Evolutionary conservation across 331 rosid species (phyloP), one percentile per base, ranked within the genome.

Genomic region (Malus hybrid): DNA sequence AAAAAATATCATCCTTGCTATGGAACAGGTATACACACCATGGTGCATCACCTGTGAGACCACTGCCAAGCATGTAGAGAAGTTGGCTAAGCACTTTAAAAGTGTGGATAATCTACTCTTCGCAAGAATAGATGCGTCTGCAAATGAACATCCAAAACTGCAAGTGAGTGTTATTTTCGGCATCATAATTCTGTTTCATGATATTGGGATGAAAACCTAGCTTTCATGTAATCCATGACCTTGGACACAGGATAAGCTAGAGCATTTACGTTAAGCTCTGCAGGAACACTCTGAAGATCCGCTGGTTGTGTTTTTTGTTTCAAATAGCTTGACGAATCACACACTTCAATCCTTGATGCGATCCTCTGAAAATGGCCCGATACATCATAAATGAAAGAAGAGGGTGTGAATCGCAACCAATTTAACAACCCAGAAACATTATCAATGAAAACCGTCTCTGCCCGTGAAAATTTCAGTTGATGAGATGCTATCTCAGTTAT

Each of bases 1-100:
- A 16, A 55, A 76, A 70, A 39, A 67, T 57, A 61, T 77, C 27
- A 59, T 77, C 44, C 7, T 42, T 59, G 68, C 69, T 81, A 39
- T 76, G 81, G 79, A 85, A 83, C 82, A 94, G 97, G 96, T 94
- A 52, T 83, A 78, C 62, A 81, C 99, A 13, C 97, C 99, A 34
- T 90, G 99, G 99, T 94, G 99, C 83, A 77, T 85, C 78, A 89
- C 74, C 70, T 92, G 99, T 69, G 99, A 94, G 82, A 77, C 91
- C 72, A 92, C 83, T 33, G 89, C 79, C 85, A 92, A 92, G 83
- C 94, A 90, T 4, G 90, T 94, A 8, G 92, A 92, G 83, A 94
- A 87, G 83, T 83, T 94, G 87, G 93, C 99, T 18, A 90, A 92
- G 84, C 97, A 92, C 84, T 92, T 90, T 94, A 90, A 87, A 83